These are phyloP conservation scores for Pseudogymnoascus sp. DNA, from an alignment of 2,329 filamentous ascomycete genomes.

Conservation along the genomic window DNA sequence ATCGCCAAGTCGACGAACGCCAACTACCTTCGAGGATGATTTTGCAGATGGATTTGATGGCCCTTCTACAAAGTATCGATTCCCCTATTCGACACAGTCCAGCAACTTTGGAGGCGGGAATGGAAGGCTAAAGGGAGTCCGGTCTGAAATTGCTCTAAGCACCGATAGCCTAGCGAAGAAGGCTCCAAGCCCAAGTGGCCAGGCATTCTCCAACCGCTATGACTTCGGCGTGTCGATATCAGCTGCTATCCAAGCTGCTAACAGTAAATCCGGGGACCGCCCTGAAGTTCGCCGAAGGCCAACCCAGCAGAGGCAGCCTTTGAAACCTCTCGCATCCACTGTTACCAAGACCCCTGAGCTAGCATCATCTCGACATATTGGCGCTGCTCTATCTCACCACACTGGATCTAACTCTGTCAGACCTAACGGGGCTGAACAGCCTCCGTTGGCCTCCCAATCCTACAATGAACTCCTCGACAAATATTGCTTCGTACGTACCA, in stretches of 20 bases:
- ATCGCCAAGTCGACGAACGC: slow-evolving; percentile 41
- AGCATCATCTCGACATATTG: not conserved
- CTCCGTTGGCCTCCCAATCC: slow-evolving; percentile 72
- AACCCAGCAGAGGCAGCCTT: slow-evolving; percentile 15
- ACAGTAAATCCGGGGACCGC: slow-evolving; percentile 51
- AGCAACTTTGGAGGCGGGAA: slow-evolving; percentile 21
- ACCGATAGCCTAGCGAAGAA: slow-evolving; percentile 30
- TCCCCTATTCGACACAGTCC: slow-evolving; percentile 8
- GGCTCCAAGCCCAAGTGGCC: slow-evolving; percentile 49
- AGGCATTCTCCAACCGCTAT: slow-evolving; percentile 85
- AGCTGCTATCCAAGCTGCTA: slow-evolving; percentile 69
- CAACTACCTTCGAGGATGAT: slow-evolving; percentile 55
- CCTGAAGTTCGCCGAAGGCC: slow-evolving; percentile 43
- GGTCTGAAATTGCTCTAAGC: slow-evolving; percentile 50
- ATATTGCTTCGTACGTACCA: slow-evolving; percentile 97
- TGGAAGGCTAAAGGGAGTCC: slow-evolving; percentile 62
- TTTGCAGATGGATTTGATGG: slow-evolving; percentile 50
- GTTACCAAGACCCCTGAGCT: not conserved
- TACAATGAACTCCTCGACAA: slow-evolving; percentile 97
- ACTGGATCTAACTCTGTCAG: not conserved
- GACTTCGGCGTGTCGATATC: slow-evolving; percentile 90
- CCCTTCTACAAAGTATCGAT: slow-evolving; percentile 33
- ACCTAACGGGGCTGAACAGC: slow-evolving; percentile 44
- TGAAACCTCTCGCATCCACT: slow-evolving; percentile 15
- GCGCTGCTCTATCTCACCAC: not conserved